phyloP scores from a whole-genome alignment of 1,284 basidiomycete genomes.

The Tylopilus sp. region DNA sequence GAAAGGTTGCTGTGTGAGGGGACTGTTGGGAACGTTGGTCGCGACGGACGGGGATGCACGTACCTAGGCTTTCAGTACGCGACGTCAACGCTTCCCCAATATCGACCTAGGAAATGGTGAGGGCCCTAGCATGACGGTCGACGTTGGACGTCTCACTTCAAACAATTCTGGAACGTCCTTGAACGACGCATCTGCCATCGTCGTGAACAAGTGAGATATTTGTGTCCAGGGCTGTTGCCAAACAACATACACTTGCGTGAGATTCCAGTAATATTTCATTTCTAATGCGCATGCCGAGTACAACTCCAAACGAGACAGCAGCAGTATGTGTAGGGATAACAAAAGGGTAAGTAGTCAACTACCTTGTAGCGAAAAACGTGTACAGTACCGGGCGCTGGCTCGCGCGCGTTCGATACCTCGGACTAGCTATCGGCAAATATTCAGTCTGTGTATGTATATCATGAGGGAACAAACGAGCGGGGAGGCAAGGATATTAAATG shows the following conservation, averaged over 20 bases:
- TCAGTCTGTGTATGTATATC: constrained; percentile 9
- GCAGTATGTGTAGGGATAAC: constrained; percentile 13
- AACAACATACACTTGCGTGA: constrained; percentile 23
- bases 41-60: constrained; percentile 24
- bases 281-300: constrained; percentile 12
- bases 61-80: constrained; percentile 89
- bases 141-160: constrained; percentile 37
- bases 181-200: constrained; percentile 55
- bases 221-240: constrained; percentile 22
- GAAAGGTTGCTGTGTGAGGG: constrained; percentile 74
- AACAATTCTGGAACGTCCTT: constrained; percentile 63
- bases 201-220: constrained; percentile 14
- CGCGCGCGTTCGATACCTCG: not conserved
- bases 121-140: not conserved
- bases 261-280: constrained; percentile 10
- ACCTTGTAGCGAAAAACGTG: not conserved
- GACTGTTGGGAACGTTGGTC: not conserved
- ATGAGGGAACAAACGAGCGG: constrained; percentile 15
- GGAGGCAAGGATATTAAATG: constrained; percentile 8
- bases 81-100: constrained; percentile 88
- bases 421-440: constrained; percentile 9
- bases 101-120: constrained; percentile 61
- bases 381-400: constrained; percentile 6
- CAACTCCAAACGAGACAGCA: constrained; percentile 18
- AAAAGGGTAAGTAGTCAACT: constrained; percentile 18